Evolutionary conservation across 2,329 filamentous ascomycete genomes (phyloP), one percentile per base, ranked within the genome.

Genomic region (Tolypocladium nubicola): DNA sequence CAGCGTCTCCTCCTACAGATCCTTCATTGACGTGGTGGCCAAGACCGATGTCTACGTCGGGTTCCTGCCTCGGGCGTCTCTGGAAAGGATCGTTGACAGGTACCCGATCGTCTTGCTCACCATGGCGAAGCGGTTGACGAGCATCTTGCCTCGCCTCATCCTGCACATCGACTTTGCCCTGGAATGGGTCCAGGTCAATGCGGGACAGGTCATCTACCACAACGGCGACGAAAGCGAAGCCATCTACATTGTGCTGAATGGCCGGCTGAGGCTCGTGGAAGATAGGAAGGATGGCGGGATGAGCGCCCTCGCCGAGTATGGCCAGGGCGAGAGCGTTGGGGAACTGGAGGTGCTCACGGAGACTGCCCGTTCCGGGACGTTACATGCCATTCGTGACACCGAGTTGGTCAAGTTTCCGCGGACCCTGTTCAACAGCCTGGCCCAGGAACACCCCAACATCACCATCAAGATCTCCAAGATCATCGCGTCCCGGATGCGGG

Each of bases 401-500:
- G 94, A 99, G 69, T 76, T 99, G 35, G 93, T 95, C 58, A 97
- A 96, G 66, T 96, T 99, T 59, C 94, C 94, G 1, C 89, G 93
- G 58, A 96, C 90, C 0, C 76, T 99, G 1, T 99, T 99, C 78
- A 99, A 99, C 76, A 99, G 94, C 67, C 82, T 99, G 56, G 94
- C 94, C 0, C 88, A 96, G 68, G 94, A 99, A 67, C 94, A 99
- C 67, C 94, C 94, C 6, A 95, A 91, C 49, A 99, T 99, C 67
- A 97, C 94, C 0, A 97, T 99, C 71, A 97, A 97, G 72, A 96
- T 99, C 35, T 97, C 94, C 1, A 99, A 97, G 71, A 94, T 99
- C 64, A 97, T 99, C 65, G 94, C 94, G 0, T 91, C 92, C 40
- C 85, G 94, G 3, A 97, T 99, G 94, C 82, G 93, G 60, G 83